Conservation (phyloP, 208 protist genomes). For the Entamoeba histolytica region DNA sequence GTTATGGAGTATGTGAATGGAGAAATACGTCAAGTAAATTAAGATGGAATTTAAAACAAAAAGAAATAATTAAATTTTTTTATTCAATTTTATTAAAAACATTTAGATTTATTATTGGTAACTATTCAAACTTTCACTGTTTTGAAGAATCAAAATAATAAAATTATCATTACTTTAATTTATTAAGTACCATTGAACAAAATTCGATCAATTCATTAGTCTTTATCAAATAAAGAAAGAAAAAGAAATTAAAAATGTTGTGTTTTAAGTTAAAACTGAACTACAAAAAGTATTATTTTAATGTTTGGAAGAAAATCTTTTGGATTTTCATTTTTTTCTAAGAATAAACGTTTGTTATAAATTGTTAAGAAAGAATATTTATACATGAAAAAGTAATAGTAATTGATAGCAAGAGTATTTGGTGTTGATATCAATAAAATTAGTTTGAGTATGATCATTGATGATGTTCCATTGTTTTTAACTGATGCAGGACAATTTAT, state of each 20-base stretch:
- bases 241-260: background rate
- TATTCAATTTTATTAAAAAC: too few relatives aligned
- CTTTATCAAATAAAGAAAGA: background rate
- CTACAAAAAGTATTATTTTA: background rate
- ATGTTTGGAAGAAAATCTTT: background rate
- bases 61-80: too few relatives aligned
- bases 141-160: too few relatives aligned
- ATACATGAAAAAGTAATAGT: background rate
- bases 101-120: too few relatives aligned
- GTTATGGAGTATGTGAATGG: background rate
- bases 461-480: background rate
- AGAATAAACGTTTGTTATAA: background rate
- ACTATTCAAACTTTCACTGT: too few relatives aligned
- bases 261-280: background rate
- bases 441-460: background rate
- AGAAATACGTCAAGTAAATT: background rate
- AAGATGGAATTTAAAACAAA: background rate
- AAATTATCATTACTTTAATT: too few relatives aligned
- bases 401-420: background rate
- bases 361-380: background rate
- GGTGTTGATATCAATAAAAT: background rate
- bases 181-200: background rate
- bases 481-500: background rate
- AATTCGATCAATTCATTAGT: background rate
- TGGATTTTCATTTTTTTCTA: background rate